Conservation (phyloP, 768 basidiomycete genomes). For the Calocera cornea region DNA sequence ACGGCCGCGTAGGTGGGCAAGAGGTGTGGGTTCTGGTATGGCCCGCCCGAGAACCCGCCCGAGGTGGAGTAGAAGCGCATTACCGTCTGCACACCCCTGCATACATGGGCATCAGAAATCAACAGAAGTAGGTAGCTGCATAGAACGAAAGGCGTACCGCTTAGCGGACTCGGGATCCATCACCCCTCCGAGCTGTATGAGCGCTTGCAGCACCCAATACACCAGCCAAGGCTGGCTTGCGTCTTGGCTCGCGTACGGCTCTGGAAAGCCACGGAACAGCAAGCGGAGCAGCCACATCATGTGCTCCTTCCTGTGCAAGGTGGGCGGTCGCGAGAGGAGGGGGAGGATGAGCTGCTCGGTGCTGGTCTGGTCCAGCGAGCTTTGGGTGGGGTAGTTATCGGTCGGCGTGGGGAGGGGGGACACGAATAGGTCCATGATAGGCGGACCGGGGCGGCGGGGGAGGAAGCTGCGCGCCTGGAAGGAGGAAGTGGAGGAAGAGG, state of each 20-base stretch:
- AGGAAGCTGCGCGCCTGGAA: not conserved
- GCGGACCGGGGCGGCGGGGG: not conserved
- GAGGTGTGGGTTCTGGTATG: constrained; percentile 75
- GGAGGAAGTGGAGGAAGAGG: not conserved
- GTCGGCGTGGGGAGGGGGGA: not conserved
- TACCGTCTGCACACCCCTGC: constrained; percentile 67
- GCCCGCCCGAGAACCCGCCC: constrained; percentile 88
- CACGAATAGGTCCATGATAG: too few species aligned
- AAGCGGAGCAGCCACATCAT: not conserved
- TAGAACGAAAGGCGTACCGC: constrained; percentile 31
- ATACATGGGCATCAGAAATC: not conserved
- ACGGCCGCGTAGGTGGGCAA: constrained; percentile 83
- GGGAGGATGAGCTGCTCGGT: not conserved
- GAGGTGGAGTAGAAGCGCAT: constrained; percentile 68
- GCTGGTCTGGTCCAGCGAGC: not conserved
- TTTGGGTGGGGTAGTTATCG: not conserved
- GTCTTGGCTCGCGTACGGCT: constrained; percentile 69
- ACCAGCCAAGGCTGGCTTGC: constrained; percentile 92
- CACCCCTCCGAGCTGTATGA: constrained; percentile 62
- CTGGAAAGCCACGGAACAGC: constrained; percentile 66
- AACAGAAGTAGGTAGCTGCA: constrained; percentile 10
- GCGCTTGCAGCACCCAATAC: constrained; percentile 82
- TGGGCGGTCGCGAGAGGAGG: not conserved
- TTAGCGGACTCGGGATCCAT: constrained; percentile 68
- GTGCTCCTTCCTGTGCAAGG: not conserved